A percentile compares a stretch with the other conserved stretches of the same genome.
These are phyloP conservation scores for Pythium aristosporum DNA, from an alignment of 352 stramenopile species.

Conservation along the genomic window DNA sequence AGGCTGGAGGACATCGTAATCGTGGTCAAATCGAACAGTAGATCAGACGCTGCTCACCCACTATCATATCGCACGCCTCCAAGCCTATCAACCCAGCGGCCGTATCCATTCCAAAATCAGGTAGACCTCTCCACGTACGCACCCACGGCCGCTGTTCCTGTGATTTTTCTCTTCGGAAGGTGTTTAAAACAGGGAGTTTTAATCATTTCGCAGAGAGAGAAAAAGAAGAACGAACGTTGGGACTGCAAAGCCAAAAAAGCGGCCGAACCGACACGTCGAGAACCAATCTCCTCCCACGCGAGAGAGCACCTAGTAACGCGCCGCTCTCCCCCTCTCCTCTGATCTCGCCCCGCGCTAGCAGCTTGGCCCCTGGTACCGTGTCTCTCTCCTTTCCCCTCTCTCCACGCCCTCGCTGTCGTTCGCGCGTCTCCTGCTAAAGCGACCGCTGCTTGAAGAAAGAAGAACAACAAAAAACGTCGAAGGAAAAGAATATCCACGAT, in stretches of 20 bases:
- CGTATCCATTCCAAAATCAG: background rate
- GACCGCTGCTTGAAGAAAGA: background rate
- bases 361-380: background rate
- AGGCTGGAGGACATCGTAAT: background rate
- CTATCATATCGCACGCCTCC: background rate
- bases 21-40: background rate
- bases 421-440: background rate
- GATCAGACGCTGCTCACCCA: background rate
- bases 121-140: background rate
- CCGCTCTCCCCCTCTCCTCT: background rate
- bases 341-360: background rate
- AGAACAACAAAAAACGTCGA: slow-evolving; percentile 10
- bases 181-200: slow-evolving; percentile 27
- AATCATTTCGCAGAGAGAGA: slow-evolving; percentile 9
- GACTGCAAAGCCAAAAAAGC: slow-evolving; percentile 10
- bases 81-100: too few species aligned
- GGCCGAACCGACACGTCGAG: slow-evolving; percentile 13
- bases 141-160: background rate
- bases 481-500: slow-evolving; percentile 41
- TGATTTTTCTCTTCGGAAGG: background rate
- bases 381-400: background rate
- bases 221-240: slow-evolving; percentile 28
- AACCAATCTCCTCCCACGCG: slow-evolving; percentile 3
- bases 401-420: background rate
- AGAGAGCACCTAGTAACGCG: slow-evolving; percentile 6